phyloP scores from a whole-genome alignment of 2,329 filamentous ascomycete species.

The Metarhizium brunneum region DNA sequence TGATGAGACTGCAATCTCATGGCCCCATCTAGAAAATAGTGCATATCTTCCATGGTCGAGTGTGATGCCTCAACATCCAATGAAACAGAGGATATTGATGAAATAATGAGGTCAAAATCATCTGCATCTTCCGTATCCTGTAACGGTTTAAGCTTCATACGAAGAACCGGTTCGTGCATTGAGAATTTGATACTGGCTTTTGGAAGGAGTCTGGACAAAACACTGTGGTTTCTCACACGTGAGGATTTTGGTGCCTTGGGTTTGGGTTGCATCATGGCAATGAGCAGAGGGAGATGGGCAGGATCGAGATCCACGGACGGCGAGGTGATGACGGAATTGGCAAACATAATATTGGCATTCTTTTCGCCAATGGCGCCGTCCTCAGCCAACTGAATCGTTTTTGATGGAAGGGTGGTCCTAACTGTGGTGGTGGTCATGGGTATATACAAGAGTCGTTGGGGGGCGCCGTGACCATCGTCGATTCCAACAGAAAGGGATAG shows the following conservation, averaged over 20 bases:
- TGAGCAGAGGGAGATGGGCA: slow-evolving; percentile 76
- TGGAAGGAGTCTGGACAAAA: slow-evolving; percentile 85
- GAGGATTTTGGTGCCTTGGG: slow-evolving; percentile 23
- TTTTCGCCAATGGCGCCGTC: slow-evolving; percentile 68
- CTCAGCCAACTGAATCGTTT: slow-evolving; percentile 74
- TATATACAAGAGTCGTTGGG: slow-evolving; percentile 82
- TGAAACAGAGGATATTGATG: slow-evolving; percentile 86
- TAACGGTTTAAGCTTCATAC: slow-evolving; percentile 78
- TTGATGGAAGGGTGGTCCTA: slow-evolving; percentile 88
- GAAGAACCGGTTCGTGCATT: slow-evolving; percentile 88
- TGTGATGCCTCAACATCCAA: slow-evolving; percentile 95
- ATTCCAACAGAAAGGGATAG: slow-evolving; percentile 87
- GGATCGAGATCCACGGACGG: slow-evolving; percentile 90
- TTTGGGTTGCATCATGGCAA: slow-evolving; percentile 61
- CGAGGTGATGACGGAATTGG: slow-evolving; percentile 92
- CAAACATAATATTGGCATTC: slow-evolving; percentile 93
- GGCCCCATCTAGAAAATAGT: slow-evolving; percentile 78
- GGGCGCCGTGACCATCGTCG: slow-evolving; percentile 78
- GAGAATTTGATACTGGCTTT: slow-evolving; percentile 94
- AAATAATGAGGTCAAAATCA: slow-evolving; percentile 92
- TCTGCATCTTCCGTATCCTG: slow-evolving; percentile 55
- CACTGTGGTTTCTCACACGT: slow-evolving; percentile 46
- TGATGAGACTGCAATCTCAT: slow-evolving; percentile 78
- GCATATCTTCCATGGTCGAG: slow-evolving; percentile 69
- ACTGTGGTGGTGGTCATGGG: slow-evolving; percentile 96